Conservation (phyloP, 192 early-diverging fungal genomes). For the Mortierella hygrophila region DNA sequence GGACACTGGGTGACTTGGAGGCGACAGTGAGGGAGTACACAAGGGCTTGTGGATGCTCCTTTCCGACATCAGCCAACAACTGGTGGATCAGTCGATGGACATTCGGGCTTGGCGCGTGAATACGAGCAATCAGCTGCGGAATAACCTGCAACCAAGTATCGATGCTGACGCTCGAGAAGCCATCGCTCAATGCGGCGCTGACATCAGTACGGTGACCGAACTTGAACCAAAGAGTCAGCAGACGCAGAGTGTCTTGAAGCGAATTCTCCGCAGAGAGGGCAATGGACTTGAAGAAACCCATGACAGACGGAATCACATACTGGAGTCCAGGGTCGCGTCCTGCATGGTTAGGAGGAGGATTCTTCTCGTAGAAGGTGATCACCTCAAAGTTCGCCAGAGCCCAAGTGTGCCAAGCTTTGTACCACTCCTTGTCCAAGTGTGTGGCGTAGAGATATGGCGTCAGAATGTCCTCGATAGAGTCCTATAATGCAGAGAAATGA, state of each 20-base stretch:
- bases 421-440: slow-evolving; percentile 91
- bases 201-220: slow-evolving; percentile 92
- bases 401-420: slow-evolving; percentile 98
- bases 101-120: slow-evolving; percentile 82
- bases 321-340: slow-evolving; percentile 61
- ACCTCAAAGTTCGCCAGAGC: slow-evolving; percentile 95
- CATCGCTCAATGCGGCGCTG: slow-evolving; percentile 82
- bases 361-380: slow-evolving; percentile 79
- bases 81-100: slow-evolving; percentile 90
- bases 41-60: slow-evolving; percentile 96
- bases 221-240: slow-evolving; percentile 97
- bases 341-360: slow-evolving; percentile 50
- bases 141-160: slow-evolving; percentile 98
- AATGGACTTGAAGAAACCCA: slow-evolving; percentile 95
- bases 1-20: slow-evolving; percentile 86
- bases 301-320: slow-evolving; percentile 90
- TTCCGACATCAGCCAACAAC: slow-evolving; percentile 90
- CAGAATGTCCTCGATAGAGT: slow-evolving; percentile 79
- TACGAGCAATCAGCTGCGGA: slow-evolving; percentile 95
- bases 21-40: slow-evolving; percentile 97
- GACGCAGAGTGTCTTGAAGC: slow-evolving; percentile 93
- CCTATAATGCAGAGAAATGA: slow-evolving; percentile 32
- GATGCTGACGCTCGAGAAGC: slow-evolving; percentile 86
- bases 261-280: slow-evolving; percentile 87
- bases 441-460: slow-evolving; percentile 88